Percentiles rank a stretch among this genome's conserved stretches.
Evolutionary conservation across 2,329 filamentous ascomycete genomes (phyloP).

Genomic region (Conoideocrella luteorostrata): DNA sequence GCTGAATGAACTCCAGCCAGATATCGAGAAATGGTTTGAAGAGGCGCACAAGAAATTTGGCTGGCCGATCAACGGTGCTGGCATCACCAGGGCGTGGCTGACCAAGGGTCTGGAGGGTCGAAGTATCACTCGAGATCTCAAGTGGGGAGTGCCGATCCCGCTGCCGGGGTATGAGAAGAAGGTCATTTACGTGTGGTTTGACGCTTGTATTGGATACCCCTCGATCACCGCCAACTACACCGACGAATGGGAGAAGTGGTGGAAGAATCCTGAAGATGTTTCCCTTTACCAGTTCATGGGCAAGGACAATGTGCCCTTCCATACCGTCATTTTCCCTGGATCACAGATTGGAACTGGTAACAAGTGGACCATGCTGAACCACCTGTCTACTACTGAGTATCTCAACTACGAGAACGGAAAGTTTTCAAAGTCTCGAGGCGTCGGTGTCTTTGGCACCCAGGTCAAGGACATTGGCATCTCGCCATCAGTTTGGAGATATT

Average conservation of each 20-base stretch:
- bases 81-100: constrained; percentile 76
- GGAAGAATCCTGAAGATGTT: constrained; percentile 83
- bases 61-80: constrained; percentile 69
- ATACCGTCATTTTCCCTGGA: constrained; percentile 86
- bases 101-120: constrained; percentile 78
- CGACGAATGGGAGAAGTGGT: constrained; percentile 86
- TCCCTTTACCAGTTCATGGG: constrained; percentile 93
- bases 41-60: constrained; percentile 66
- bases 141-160: constrained; percentile 69
- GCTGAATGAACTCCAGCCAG: constrained; percentile 73
- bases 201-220: constrained; percentile 90
- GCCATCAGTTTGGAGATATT: constrained; percentile 89
- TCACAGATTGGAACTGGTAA: constrained; percentile 79
- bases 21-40: constrained; percentile 72
- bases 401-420: constrained; percentile 85
- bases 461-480: constrained; percentile 80
- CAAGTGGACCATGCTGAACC: constrained; percentile 84
- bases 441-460: constrained; percentile 88
- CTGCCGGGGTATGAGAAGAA: constrained; percentile 46
- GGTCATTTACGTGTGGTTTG: constrained; percentile 92
- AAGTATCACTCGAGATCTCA: constrained; percentile 86
- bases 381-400: constrained; percentile 81
- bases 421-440: constrained; percentile 83
- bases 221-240: constrained; percentile 92
- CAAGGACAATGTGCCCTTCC: constrained; percentile 60